Conservation (phyloP, 768 basidiomycete genomes). For the Ephemerocybe angulata region DNA sequence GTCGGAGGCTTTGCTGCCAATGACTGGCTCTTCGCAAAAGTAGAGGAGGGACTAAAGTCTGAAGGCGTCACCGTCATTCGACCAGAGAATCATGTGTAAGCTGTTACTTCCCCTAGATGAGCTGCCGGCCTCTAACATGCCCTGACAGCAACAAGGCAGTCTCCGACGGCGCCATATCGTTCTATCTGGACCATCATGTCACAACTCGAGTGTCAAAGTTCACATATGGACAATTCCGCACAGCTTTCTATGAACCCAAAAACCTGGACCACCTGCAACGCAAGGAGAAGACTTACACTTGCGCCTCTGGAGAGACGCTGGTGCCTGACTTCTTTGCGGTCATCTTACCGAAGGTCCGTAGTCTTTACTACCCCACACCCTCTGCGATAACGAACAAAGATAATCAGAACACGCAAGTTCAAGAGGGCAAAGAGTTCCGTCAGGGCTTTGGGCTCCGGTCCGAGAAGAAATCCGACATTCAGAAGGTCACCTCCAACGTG, state of each 20-base stretch:
- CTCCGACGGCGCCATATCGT: conserved; percentile 45
- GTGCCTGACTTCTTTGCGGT: conserved; percentile 40
- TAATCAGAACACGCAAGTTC: conserved; percentile 40
- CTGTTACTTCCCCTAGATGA: background rate
- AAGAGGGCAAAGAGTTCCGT: conserved; percentile 41
- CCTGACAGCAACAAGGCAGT: conserved; percentile 42
- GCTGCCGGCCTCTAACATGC: background rate
- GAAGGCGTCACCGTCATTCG: conserved; percentile 34
- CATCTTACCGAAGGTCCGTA: conserved; percentile 40
- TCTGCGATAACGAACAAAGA: background rate
- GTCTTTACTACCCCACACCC: background rate
- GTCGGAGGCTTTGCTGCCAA: conserved; percentile 52
- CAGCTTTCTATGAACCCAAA: conserved; percentile 29
- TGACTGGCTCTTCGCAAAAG: conserved; percentile 39
- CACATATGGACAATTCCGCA: conserved; percentile 46
- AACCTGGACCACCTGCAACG: conserved; percentile 40
- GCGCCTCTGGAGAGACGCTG: conserved; percentile 36
- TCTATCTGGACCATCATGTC: conserved; percentile 47
- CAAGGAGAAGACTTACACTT: conserved; percentile 24
- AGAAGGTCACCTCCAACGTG: conserved; percentile 11
- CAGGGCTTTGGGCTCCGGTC: conserved; percentile 7
- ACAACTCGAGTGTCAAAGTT: conserved; percentile 43
- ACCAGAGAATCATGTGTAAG: conserved; percentile 47
- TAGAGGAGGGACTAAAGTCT: conserved; percentile 31
- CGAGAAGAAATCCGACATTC: conserved; percentile 10